These are phyloP conservation scores for Astrothelium subdiscretum DNA, from an alignment of 495 filamentous ascomycete species.

Conservation along the genomic window DNA sequence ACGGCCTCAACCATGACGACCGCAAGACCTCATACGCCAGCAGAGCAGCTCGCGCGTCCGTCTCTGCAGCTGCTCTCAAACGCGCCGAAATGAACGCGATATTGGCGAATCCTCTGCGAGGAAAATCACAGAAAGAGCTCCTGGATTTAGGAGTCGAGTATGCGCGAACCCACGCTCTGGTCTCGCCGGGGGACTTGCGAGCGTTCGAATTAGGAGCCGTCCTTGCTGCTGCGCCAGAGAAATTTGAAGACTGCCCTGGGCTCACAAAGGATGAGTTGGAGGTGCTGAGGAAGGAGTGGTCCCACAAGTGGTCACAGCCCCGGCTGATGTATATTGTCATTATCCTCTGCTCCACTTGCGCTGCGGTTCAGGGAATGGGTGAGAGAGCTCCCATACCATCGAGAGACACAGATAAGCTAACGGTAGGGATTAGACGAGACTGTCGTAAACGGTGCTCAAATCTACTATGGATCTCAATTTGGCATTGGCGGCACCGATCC, in stretches of 20 bases:
- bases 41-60: not conserved
- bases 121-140: slow-evolving; percentile 47
- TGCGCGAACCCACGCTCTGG: slow-evolving; percentile 50
- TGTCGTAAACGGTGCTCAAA: slow-evolving; percentile 66
- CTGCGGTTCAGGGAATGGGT: slow-evolving; percentile 64
- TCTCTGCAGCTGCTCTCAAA: not conserved
- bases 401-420: slow-evolving; percentile 31
- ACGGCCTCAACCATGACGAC: not conserved
- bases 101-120: slow-evolving; percentile 61
- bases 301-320: slow-evolving; percentile 64
- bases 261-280: slow-evolving; percentile 36
- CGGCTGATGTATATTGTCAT: slow-evolving; percentile 57
- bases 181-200: slow-evolving; percentile 50
- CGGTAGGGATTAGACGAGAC: slow-evolving; percentile 55
- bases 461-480: slow-evolving; percentile 55
- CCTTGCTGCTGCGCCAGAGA: slow-evolving; percentile 48
- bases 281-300: slow-evolving; percentile 50
- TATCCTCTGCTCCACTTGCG: slow-evolving; percentile 48
- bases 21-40: not conserved
- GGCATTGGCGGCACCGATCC: slow-evolving; percentile 42
- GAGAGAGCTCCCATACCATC: not conserved
- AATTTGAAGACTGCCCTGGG: slow-evolving; percentile 11
- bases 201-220: slow-evolving; percentile 65
- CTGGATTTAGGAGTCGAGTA: slow-evolving; percentile 53
- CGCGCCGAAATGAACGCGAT: slow-evolving; percentile 46